Evolutionary conservation across 148 eudicot species (phyloP).

Genomic region (Vaccinium darrowii): DNA sequence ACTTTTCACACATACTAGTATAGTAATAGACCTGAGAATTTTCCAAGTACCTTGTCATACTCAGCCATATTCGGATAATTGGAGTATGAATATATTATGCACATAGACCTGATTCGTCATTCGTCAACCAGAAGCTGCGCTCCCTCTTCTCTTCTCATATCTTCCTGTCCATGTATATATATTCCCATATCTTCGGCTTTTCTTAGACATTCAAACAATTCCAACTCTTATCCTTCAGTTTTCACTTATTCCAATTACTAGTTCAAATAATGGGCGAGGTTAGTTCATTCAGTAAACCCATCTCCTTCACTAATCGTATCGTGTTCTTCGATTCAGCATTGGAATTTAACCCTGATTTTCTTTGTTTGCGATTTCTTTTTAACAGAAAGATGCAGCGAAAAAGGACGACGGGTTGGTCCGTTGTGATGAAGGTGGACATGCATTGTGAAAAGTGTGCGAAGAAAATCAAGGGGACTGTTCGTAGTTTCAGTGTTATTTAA

Average conservation of each 20-base stretch:
- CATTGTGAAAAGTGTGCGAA: slow-evolving; percentile 93
- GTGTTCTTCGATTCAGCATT: background rate
- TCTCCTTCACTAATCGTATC: background rate
- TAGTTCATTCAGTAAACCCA: background rate
- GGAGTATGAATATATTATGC: background rate
- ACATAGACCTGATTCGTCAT: background rate
- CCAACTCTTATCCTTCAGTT: background rate
- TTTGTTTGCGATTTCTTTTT: background rate
- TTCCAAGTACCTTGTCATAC: background rate
- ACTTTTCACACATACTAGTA: too few species aligned
- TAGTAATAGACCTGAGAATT: background rate
- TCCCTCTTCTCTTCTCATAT: background rate
- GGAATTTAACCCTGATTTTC: background rate
- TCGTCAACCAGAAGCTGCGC: background rate
- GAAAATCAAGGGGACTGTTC: slow-evolving; percentile 51
- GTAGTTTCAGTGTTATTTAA: slow-evolving; percentile 47
- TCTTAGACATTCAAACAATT: slow-evolving; percentile 13
- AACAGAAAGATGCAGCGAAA: slow-evolving; percentile 39
- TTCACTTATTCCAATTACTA: background rate
- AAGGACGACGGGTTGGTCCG: slow-evolving; percentile 35
- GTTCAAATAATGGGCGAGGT: slow-evolving; percentile 13
- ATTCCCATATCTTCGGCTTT: background rate
- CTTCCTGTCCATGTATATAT: background rate
- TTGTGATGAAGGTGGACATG: slow-evolving; percentile 59
- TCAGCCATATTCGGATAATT: slow-evolving; percentile 9